These are phyloP conservation scores for Paraglomus brasilianum DNA, from an alignment of 192 early-diverging fungal species.

Conservation along the genomic window DNA sequence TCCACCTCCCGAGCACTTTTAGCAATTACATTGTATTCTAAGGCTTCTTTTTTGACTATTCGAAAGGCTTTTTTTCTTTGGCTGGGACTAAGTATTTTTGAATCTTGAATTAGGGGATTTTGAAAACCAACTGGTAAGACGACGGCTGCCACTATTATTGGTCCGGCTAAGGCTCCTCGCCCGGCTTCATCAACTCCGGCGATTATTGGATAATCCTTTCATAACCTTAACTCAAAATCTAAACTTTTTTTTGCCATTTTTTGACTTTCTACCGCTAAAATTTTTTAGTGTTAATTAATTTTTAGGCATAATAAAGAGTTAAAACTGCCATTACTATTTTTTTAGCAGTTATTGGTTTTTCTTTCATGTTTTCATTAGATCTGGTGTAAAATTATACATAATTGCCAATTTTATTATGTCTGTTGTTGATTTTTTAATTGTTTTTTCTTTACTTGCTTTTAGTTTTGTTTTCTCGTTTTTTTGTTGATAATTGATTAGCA, in stretches of 20 bases:
- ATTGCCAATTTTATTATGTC: too few relatives aligned
- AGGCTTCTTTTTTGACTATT: neutral
- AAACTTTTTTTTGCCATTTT: constrained; percentile 16
- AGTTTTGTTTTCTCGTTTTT: too few relatives aligned
- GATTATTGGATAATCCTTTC: neutral
- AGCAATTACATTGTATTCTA: constrained; percentile 6
- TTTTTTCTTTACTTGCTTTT: too few relatives aligned
- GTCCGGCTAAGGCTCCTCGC: constrained; percentile 16
- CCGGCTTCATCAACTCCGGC: constrained; percentile 19
- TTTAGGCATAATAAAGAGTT: too few relatives aligned
- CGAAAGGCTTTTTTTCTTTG: constrained; percentile 19
- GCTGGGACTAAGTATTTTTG: constrained; percentile 19
- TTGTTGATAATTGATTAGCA: too few relatives aligned
- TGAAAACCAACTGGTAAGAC: constrained; percentile 14
- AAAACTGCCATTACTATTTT: too few relatives aligned
- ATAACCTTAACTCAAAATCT: constrained; percentile 19
- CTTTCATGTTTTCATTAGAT: too few relatives aligned
- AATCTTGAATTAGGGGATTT: constrained; percentile 18
- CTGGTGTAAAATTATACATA: too few relatives aligned
- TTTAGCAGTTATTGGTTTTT: too few relatives aligned
- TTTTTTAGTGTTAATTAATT: too few relatives aligned
- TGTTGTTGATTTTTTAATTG: too few relatives aligned
- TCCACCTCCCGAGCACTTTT: constrained; percentile 19
- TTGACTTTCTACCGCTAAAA: too few relatives aligned
- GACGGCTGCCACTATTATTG: constrained; percentile 12